Conservation (phyloP, 1,284 basidiomycete species). For the Pseudozyma pruni region DNA sequence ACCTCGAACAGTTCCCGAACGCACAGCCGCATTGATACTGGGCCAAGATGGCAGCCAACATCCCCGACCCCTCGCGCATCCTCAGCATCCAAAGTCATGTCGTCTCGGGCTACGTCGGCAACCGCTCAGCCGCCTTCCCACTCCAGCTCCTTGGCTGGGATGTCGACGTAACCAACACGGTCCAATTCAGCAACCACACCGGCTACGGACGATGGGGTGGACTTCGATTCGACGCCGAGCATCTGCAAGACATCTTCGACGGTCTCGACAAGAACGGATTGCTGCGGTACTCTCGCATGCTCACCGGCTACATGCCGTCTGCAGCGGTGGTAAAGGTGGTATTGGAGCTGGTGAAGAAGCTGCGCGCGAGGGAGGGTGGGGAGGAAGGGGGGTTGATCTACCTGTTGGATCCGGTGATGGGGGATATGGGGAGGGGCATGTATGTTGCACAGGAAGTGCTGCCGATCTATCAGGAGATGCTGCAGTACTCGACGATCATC, state of each 20-base stretch:
- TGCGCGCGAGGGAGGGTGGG: slow-evolving; percentile 72
- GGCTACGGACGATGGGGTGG: slow-evolving; percentile 73
- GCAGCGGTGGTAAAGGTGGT: slow-evolving; percentile 81
- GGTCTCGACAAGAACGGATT: slow-evolving; percentile 60
- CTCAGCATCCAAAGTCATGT: slow-evolving; percentile 88
- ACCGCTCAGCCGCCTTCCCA: slow-evolving; percentile 87
- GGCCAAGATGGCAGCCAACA: slow-evolving; percentile 44
- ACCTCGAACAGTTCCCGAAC: no score
- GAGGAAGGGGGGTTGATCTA: slow-evolving; percentile 75
- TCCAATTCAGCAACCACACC: slow-evolving; percentile 83
- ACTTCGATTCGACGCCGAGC: slow-evolving; percentile 67
- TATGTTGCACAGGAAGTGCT: slow-evolving; percentile 90
- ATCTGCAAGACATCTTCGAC: slow-evolving; percentile 67
- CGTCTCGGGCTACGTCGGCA: slow-evolving; percentile 90
- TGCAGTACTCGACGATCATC: slow-evolving; percentile 85
- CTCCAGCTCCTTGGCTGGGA: slow-evolving; percentile 94
- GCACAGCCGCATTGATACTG: no score
- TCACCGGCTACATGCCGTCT: slow-evolving; percentile 81
- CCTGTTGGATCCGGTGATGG: slow-evolving; percentile 79
- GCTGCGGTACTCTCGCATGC: slow-evolving; percentile 56
- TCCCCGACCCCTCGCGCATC: slow-evolving; percentile 57
- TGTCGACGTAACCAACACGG: slow-evolving; percentile 95
- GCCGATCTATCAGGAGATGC: slow-evolving; percentile 83
- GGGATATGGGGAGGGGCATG: slow-evolving; percentile 71
- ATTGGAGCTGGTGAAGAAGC: slow-evolving; percentile 74